Conservation (phyloP, 768 basidiomycete genomes). For the Rhodotorula diobovata region DNA sequence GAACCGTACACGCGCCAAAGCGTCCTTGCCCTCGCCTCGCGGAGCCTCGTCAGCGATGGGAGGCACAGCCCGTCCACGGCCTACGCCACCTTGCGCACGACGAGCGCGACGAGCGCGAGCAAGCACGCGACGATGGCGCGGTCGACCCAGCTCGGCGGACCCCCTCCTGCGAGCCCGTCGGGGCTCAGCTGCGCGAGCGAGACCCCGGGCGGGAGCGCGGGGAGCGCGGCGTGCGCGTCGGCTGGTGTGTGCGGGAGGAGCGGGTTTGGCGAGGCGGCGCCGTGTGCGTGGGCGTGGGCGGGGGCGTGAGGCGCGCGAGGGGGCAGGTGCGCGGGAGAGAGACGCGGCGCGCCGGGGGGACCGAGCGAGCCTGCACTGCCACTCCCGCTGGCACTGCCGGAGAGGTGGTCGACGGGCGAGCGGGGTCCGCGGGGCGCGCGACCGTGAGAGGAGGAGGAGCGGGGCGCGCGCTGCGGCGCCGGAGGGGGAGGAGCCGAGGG, state of each 20-base stretch:
- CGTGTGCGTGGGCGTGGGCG: too few relatives aligned
- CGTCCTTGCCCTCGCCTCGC: too few relatives aligned
- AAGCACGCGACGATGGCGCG: constrained; percentile 29
- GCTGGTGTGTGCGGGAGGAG: not conserved
- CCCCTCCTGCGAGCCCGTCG: not conserved
- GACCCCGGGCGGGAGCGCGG: constrained; percentile 6
- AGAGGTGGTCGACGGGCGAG: not conserved
- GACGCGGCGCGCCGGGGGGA: constrained; percentile 6
- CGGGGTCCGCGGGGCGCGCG: not conserved
- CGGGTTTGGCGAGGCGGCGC: not conserved
- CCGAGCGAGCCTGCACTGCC: not conserved
- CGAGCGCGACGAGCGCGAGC: constrained; percentile 24
- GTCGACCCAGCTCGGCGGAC: constrained; percentile 31
- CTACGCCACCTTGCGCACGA: constrained; percentile 29
- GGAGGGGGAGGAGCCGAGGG: not conserved
- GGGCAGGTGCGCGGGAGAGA: constrained; percentile 1
- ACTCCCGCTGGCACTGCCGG: not conserved
- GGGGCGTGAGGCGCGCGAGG: not conserved
- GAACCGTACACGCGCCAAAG: not conserved
- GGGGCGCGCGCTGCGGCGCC: not conserved
- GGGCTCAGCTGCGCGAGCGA: not conserved
- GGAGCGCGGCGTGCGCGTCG: not conserved
- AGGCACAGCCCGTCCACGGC: too few relatives aligned
- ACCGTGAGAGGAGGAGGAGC: not conserved
- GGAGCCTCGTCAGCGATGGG: too few relatives aligned